These are phyloP conservation scores for Macaranga tanarius DNA, from an alignment of 441 rosid genomes.

Conservation along the genomic window DNA sequence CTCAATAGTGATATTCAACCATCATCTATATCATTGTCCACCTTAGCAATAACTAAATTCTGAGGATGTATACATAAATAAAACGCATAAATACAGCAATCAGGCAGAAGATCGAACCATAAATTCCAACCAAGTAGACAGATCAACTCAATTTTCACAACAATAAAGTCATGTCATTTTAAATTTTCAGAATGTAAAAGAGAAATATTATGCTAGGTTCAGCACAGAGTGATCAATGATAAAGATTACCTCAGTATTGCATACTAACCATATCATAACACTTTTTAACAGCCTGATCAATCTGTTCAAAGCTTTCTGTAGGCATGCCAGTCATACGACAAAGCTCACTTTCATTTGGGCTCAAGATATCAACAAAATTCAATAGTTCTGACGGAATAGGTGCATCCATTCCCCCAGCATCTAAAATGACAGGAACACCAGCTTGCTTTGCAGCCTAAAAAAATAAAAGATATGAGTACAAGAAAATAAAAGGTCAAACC, in stretches of 20 bases:
- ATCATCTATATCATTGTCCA: too few relatives aligned
- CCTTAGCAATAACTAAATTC: too few relatives aligned
- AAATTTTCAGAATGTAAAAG: background rate
- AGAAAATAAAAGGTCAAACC: background rate
- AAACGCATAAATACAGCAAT: too few relatives aligned
- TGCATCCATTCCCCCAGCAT: conserved; percentile 94
- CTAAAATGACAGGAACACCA: conserved; percentile 80
- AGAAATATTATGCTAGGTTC: background rate
- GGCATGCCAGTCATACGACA: conserved; percentile 76
- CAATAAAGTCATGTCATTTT: background rate
- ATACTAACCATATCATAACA: conserved; percentile 66
- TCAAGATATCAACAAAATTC: conserved; percentile 62
- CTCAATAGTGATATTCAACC: too few relatives aligned
- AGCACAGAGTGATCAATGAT: background rate
- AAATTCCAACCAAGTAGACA: background rate
- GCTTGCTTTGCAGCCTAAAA: conserved; percentile 74
- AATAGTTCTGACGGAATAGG: conserved; percentile 62
- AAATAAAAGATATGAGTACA: conserved; percentile 1
- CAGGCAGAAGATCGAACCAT: too few relatives aligned
- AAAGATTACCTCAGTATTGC: background rate
- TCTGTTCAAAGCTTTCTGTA: conserved; percentile 71
- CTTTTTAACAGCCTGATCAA: conserved; percentile 57
- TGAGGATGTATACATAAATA: too few relatives aligned
- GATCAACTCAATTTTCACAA: background rate
- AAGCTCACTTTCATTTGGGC: conserved; percentile 92